These are phyloP conservation scores for Musa troglodytarum DNA, from an alignment of 176 grass and related monocot species.

Conservation along the genomic window DNA sequence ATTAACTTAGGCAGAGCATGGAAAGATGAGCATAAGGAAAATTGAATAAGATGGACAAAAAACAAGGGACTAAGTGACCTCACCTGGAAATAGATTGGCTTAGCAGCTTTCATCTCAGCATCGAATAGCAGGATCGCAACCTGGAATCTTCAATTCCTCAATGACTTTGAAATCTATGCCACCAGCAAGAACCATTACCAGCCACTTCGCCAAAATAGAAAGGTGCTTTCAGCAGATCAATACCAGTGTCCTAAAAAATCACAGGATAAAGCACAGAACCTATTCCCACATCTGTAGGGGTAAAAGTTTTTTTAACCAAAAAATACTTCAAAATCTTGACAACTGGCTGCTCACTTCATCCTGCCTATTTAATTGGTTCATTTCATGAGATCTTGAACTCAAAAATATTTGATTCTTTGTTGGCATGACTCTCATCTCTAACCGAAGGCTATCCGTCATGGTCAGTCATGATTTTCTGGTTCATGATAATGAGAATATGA, in stretches of 20 bases:
- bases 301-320: conserved; percentile 47
- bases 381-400: conserved; percentile 41
- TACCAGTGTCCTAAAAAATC: conserved; percentile 69
- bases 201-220: conserved; percentile 60
- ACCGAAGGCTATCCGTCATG: conserved; percentile 26
- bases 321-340: conserved; percentile 54
- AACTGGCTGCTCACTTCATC: conserved; percentile 43
- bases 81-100: conserved; percentile 7
- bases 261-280: conserved; percentile 62
- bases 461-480: conserved; percentile 64
- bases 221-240: conserved; percentile 82
- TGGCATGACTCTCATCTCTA: conserved; percentile 57
- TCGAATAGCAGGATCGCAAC: conserved; percentile 36
- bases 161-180: conserved; percentile 54
- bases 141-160: conserved; percentile 59
- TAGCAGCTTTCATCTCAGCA: conserved; percentile 35
- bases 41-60: too few species aligned
- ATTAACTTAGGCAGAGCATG: too few species aligned
- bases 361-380: conserved; percentile 37
- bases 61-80: too few species aligned
- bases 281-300: conserved; percentile 43
- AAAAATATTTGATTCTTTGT: conserved; percentile 44
- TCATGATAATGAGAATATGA: conserved; percentile 47
- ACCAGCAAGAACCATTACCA: conserved; percentile 40
- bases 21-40: too few species aligned